Evolutionary conservation across 352 stramenopile species (phyloP).

Genomic region (Pythium rhizo-oryzae): DNA sequence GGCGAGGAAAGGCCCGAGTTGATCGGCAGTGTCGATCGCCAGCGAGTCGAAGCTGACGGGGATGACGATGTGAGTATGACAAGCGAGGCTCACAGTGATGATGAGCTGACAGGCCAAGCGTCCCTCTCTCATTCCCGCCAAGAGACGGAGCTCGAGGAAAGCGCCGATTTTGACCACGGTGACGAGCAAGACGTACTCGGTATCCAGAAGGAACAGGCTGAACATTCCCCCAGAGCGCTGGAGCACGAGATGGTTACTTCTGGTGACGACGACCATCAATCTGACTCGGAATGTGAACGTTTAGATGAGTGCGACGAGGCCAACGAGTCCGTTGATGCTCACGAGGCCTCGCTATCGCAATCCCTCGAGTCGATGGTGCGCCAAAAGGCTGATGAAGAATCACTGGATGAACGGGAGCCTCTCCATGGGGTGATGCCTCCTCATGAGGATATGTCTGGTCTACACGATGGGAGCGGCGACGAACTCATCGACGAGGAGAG

Average conservation of each 20-base stretch:
- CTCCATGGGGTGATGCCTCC: not conserved
- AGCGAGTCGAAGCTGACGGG: not conserved
- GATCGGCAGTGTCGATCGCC: not conserved
- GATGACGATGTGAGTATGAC: not conserved
- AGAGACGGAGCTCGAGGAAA: not conserved
- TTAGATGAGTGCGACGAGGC: not conserved
- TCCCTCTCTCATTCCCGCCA: too few relatives aligned
- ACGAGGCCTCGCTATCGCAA: conserved; percentile 13
- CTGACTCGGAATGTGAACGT: not conserved
- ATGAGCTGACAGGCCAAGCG: too few relatives aligned
- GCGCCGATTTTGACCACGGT: not conserved
- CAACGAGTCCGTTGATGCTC: not conserved
- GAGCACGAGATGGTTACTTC: not conserved
- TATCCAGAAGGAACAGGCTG: too few relatives aligned
- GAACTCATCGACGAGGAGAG: not conserved
- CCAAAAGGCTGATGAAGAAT: conserved; percentile 5
- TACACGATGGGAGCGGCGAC: not conserved
- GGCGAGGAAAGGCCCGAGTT: not conserved
- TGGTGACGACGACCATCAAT: not conserved
- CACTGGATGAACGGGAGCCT: not conserved
- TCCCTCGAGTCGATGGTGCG: conserved; percentile 17
- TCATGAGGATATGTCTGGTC: not conserved
- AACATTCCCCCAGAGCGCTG: too few relatives aligned
- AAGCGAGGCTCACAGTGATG: too few relatives aligned
- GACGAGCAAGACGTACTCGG: too few relatives aligned